These are phyloP conservation scores for Leucocoprinus leucothites DNA, from an alignment of 768 basidiomycete species.

Conservation along the genomic window DNA sequence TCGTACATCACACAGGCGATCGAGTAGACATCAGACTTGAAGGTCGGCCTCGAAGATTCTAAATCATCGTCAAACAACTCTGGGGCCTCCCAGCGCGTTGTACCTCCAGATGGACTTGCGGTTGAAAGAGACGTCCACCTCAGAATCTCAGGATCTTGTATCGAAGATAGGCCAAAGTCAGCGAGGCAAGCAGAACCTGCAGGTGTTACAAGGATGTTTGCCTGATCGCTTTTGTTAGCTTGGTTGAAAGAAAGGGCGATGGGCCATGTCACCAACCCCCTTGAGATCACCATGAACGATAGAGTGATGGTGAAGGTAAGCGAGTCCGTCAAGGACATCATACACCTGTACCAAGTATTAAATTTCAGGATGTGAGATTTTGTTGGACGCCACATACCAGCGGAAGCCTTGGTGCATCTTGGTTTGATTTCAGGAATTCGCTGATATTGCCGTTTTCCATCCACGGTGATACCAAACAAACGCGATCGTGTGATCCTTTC, in stretches of 20 bases:
- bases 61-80: conserved; percentile 11
- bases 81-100: conserved; percentile 1
- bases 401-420: neutral
- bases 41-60: neutral
- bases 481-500: neutral
- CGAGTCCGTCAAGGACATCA: too few species aligned
- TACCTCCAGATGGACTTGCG: neutral
- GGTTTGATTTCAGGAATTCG: conserved; percentile 7
- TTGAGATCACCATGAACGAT: too few species aligned
- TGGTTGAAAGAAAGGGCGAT: too few species aligned
- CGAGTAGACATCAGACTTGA: conserved; percentile 18
- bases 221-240: neutral
- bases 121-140: conserved; percentile 7
- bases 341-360: too few species aligned
- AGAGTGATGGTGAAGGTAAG: too few species aligned
- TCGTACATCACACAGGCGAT: conserved; percentile 18
- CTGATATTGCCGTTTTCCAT: conserved; percentile 13
- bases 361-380: too few species aligned
- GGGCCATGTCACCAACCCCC: too few species aligned
- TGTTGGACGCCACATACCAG: neutral
- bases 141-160: neutral
- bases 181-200: neutral
- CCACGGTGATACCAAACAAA: conserved; percentile 16
- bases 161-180: conserved; percentile 2
- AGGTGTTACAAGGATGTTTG: neutral